phyloP scores from a whole-genome alignment of 2,329 filamentous ascomycete species.

The Arachnomyces sp. region DNA sequence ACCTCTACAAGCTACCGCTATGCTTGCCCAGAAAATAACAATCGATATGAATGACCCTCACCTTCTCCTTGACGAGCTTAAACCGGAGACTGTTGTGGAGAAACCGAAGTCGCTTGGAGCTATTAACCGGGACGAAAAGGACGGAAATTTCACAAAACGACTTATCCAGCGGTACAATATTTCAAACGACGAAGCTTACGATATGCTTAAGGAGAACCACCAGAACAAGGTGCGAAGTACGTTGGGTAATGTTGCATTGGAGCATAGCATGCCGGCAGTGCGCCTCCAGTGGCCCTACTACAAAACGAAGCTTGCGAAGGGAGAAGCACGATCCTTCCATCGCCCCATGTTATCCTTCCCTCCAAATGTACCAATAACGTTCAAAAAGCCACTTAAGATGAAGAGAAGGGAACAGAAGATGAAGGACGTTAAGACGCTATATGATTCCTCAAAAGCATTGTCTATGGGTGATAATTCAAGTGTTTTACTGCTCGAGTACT shows the following conservation, averaged over 20 bases:
- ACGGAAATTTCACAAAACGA: constrained; percentile 62
- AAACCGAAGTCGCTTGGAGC: constrained; percentile 30
- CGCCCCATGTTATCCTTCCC: constrained; percentile 69
- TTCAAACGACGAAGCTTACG: constrained; percentile 92
- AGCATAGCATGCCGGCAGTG: constrained; percentile 86
- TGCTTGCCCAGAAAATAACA: constrained; percentile 67
- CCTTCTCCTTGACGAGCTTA: constrained; percentile 71
- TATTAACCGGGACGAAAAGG: constrained; percentile 48
- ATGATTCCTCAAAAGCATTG: constrained; percentile 69
- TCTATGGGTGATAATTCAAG: constrained; percentile 83
- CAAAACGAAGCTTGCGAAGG: constrained; percentile 66
- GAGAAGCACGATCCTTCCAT: constrained; percentile 74
- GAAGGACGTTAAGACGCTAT: constrained; percentile 69
- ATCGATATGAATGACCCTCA: constrained; percentile 84
- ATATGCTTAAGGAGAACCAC: constrained; percentile 91
- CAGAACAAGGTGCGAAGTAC: constrained; percentile 92
- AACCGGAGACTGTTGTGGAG: constrained; percentile 55
- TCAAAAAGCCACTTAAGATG: constrained; percentile 61
- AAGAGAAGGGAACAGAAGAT: constrained; percentile 80
- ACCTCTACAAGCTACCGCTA: constrained; percentile 63
- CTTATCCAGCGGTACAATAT: constrained; percentile 83
- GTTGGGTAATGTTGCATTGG: constrained; percentile 81
- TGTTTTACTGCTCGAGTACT: constrained; percentile 86
- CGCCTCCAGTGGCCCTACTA: constrained; percentile 96
- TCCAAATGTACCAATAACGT: constrained; percentile 59